A percentile compares a stretch with the other conserved stretches of the same genome.
phyloP scores from a whole-genome alignment of 2,329 filamentous ascomycete genomes.

The Talaromyces sp. region DNA sequence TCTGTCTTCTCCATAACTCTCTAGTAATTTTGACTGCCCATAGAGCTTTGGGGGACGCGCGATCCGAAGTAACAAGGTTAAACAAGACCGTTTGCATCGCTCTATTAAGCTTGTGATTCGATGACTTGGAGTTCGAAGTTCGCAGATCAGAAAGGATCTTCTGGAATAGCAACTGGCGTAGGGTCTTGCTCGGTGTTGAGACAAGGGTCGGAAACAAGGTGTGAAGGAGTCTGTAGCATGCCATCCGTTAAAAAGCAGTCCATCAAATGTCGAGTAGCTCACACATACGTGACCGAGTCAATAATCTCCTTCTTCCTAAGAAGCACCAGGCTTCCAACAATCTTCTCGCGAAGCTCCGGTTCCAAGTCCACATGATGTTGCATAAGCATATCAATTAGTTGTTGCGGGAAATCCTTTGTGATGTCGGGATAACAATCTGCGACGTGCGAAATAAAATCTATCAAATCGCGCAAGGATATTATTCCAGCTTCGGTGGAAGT shows the following conservation, averaged over 20 bases:
- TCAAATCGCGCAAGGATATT: slow-evolving; percentile 80
- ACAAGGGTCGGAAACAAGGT: slow-evolving; percentile 93
- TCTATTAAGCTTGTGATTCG: slow-evolving; percentile 87
- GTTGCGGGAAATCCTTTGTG: slow-evolving; percentile 69
- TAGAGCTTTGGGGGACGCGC: slow-evolving; percentile 75
- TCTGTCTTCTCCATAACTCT: slow-evolving; percentile 92
- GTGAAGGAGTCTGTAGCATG: slow-evolving; percentile 58
- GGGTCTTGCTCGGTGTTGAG: slow-evolving; percentile 82
- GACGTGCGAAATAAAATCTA: slow-evolving; percentile 90
- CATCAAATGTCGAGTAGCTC: not conserved
- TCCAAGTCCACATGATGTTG: slow-evolving; percentile 79
- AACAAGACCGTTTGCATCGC: slow-evolving; percentile 90
- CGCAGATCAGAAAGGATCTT: slow-evolving; percentile 91
- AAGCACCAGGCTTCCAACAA: slow-evolving; percentile 83
- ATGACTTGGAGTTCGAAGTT: slow-evolving; percentile 77
- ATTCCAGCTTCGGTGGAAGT: slow-evolving; percentile 70
- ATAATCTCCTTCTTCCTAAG: slow-evolving; percentile 88
- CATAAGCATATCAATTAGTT: slow-evolving; percentile 74
- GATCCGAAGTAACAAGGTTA: slow-evolving; percentile 83
- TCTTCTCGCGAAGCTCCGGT: slow-evolving; percentile 82
- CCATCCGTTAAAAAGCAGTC: not conserved
- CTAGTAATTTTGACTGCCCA: slow-evolving; percentile 96
- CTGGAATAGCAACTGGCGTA: slow-evolving; percentile 75
- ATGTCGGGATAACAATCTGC: slow-evolving; percentile 87
- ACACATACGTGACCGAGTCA: slow-evolving; percentile 62